These are phyloP conservation scores for Paratrypanosoma confusum DNA, from an alignment of 208 protist genomes.

Conservation along the genomic window DNA sequence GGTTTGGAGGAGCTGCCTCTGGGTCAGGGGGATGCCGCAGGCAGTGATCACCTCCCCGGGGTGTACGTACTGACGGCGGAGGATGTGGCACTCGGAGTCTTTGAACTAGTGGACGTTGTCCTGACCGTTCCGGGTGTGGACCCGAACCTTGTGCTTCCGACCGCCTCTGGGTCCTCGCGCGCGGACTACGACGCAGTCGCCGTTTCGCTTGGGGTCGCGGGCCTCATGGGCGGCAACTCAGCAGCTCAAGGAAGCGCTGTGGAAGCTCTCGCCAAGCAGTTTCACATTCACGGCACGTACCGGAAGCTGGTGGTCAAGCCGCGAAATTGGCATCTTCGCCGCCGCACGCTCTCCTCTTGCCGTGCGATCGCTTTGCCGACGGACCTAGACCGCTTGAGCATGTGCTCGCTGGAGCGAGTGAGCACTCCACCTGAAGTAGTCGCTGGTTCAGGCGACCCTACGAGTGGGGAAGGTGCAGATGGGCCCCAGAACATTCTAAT, in stretches of 20 bases:
- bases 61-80: constrained; percentile 39
- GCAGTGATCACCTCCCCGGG: constrained; percentile 20
- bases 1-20: constrained; percentile 1
- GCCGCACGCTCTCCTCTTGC: constrained; percentile 17
- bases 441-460: neutral
- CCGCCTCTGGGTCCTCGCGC: constrained; percentile 20
- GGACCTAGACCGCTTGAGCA: constrained; percentile 38
- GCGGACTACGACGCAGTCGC: constrained; percentile 39
- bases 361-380: constrained; percentile 42
- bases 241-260: neutral
- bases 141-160: constrained; percentile 59
- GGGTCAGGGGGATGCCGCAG: neutral
- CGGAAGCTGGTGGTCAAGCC: constrained; percentile 48
- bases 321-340: constrained; percentile 19
- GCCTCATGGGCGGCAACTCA: constrained; percentile 10
- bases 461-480: neutral
- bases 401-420: too few species aligned
- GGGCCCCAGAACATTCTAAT: constrained; percentile 11
- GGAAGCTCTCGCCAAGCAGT: constrained; percentile 55
- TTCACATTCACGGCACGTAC: constrained; percentile 86
- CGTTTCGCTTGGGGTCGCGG: constrained; percentile 18
- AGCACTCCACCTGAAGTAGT: too few species aligned
- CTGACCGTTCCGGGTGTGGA: constrained; percentile 85
- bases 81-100: constrained; percentile 46
- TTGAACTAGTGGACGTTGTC: constrained; percentile 75